Base-by-base conservation (phyloP, 192 early-diverging fungal genomes). In the Gorgonomyces haynaldii region DNA sequence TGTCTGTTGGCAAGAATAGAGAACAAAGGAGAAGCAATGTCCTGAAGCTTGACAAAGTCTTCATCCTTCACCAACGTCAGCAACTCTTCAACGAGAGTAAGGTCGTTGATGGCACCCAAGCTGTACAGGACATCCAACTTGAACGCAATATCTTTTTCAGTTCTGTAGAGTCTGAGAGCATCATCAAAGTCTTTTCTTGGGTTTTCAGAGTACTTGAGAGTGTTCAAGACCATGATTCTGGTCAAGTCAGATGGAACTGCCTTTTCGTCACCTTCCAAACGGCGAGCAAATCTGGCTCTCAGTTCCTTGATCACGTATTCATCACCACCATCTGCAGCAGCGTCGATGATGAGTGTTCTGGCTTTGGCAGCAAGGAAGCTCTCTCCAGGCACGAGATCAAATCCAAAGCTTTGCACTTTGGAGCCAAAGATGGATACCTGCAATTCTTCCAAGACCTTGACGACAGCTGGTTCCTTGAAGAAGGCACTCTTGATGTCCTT, bases 341-440 rank as follows among this genome's bases (percentile, higher is more conserved):
- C 74, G n/a, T 72, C 67, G 45, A 94, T 66, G 25, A 82, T 76
- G 30, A 91, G 66, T 4, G 81, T 81, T 42, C 94, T 82, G 41
- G 88, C 72, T 32, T 85, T 66, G 37, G 72, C 76, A 27, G 75
- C 76, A 21, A 86, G 66, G 52, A 85, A 81, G 46, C 84, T 80
- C 41, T 98, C 94, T 22, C 52, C 65, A 5, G 57, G 61, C 7
- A 70, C 50, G 35, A 79, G 72, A 46, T 97, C 85, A 77, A 81
- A 92, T 29, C 91, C 91, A 9, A 95, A 61, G 4, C 64, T 53
- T 41, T 70, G 60, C 19, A 79, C 84, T 43, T 89, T 72, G 51
- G 76, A 71, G 26, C 79, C 71, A 64, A 88, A 88, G 43, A 97
- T 62, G 24, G 66, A 54, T 56, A 79, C 75, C 37, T 70, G 69